A percentile compares a stretch with the other conserved stretches of the same genome.
Conservation (phyloP, 1,284 basidiomycete genomes). For the Trichosporon sp. region DNA sequence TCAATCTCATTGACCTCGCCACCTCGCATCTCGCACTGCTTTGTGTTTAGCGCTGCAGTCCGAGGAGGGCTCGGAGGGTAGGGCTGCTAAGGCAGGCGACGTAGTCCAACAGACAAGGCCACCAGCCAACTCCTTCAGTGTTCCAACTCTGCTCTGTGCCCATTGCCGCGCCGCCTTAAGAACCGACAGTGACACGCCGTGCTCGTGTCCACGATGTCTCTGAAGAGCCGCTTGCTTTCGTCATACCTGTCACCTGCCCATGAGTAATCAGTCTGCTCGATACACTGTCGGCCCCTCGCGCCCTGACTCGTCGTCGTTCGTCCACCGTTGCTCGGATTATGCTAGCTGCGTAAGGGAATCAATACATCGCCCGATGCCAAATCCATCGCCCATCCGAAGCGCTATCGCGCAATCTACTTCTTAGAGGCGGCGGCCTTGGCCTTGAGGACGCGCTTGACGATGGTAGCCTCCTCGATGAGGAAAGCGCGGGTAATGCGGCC, state of each 20-base stretch:
- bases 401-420: slow-evolving; percentile 41
- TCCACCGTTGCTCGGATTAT: neutral
- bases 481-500: slow-evolving; percentile 96
- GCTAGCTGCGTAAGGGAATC: slow-evolving; percentile 22
- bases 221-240: neutral
- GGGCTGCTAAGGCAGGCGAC: too few relatives aligned
- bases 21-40: too few relatives aligned
- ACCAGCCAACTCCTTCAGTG: too few relatives aligned
- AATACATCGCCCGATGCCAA: slow-evolving; percentile 27
- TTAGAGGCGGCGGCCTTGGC: slow-evolving; percentile 54
- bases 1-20: too few relatives aligned
- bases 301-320: neutral
- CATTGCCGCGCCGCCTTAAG: too few relatives aligned
- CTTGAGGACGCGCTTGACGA: slow-evolving; percentile 99
- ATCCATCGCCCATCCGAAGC: slow-evolving; percentile 12
- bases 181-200: too few relatives aligned
- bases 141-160: too few relatives aligned
- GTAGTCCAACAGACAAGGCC: too few relatives aligned
- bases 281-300: neutral
- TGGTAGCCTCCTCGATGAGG: slow-evolving; percentile 99
- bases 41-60: too few relatives aligned
- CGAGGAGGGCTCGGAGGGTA: too few relatives aligned
- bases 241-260: neutral
- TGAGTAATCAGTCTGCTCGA: neutral
- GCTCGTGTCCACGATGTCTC: neutral